phyloP scores from a whole-genome alignment of 495 filamentous ascomycete species.

The Aspergillus bertholletiae region DNA sequence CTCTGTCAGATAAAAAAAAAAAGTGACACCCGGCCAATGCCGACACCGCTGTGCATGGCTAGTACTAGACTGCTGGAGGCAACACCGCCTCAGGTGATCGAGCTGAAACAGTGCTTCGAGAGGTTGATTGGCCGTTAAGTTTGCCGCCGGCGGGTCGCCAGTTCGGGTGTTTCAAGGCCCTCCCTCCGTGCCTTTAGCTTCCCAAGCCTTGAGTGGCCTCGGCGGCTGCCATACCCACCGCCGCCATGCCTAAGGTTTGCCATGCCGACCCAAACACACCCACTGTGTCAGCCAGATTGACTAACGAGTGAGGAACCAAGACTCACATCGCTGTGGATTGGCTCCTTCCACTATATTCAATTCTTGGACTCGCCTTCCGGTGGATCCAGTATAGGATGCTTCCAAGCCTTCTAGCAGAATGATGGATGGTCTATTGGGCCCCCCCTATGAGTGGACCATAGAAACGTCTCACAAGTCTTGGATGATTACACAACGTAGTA shows the following conservation, averaged over 20 bases:
- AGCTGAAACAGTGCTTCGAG: neutral
- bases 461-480: constrained; percentile 4
- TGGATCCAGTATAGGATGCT: neutral
- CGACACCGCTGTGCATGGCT: no score
- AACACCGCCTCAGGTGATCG: neutral
- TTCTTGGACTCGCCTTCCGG: neutral
- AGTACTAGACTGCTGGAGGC: no score
- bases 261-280: neutral
- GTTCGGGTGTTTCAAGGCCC: constrained; percentile 3
- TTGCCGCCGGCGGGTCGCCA: neutral
- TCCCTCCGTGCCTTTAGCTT: neutral
- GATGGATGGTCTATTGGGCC: neutral
- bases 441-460: neutral
- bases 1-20: no score
- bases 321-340: constrained; percentile 1
- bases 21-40: no score
- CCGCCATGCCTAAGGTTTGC: neutral
- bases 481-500: neutral
- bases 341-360: neutral
- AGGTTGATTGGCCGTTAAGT: constrained; percentile 3
- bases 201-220: neutral
- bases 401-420: neutral
- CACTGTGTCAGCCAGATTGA: constrained; percentile 20
- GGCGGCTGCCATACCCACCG: neutral
- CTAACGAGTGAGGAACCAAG: neutral